Evolutionary conservation across 2,329 filamentous ascomycete genomes (phyloP).

Genomic region (Venturia aucupariae): DNA sequence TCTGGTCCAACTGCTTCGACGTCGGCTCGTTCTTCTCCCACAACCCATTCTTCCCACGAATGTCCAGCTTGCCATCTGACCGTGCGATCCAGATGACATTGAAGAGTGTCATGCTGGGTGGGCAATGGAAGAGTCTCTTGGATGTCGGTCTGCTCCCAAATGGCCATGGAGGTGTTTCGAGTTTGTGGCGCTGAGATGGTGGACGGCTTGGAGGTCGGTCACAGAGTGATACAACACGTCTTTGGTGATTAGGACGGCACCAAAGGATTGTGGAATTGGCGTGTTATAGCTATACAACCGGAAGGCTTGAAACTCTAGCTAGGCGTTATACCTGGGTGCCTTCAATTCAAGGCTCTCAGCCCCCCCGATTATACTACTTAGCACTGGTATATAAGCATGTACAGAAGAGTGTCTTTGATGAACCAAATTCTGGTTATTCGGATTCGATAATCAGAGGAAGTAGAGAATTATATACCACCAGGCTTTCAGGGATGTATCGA

Average conservation of each 20-base stretch:
- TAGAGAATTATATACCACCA: too few species aligned
- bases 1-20: slow-evolving; percentile 42
- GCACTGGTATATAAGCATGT: too few species aligned
- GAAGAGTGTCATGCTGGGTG: slow-evolving; percentile 34
- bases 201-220: too few species aligned
- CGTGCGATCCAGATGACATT: slow-evolving; percentile 38
- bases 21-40: slow-evolving; percentile 44
- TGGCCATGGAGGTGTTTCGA: background rate
- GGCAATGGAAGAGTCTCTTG: background rate
- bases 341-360: background rate
- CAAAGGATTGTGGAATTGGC: too few species aligned
- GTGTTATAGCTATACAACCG: too few species aligned
- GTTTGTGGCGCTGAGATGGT: background rate
- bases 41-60: slow-evolving; percentile 37
- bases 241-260: background rate
- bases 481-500: too few species aligned
- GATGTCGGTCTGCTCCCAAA: background rate
- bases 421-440: too few species aligned
- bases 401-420: too few species aligned
- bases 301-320: too few species aligned
- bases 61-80: slow-evolving; percentile 41
- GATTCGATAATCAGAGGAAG: too few species aligned
- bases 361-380: too few species aligned
- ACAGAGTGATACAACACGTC: background rate
- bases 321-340: background rate